phyloP scores from a whole-genome alignment of 192 early-diverging fungal species.

The Podila verticillata region DNA sequence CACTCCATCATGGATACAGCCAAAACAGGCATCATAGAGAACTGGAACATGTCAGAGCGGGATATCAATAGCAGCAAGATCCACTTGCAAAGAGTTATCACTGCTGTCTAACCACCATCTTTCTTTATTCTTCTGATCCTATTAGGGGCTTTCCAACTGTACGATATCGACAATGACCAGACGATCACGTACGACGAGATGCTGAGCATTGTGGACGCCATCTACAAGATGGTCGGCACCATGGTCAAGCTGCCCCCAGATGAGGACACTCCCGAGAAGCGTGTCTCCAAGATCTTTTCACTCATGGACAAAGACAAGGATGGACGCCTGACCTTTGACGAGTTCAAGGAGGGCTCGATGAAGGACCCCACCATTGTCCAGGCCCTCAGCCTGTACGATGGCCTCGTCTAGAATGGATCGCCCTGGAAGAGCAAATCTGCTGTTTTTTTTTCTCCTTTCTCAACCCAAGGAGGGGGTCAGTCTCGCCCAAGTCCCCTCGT shows the following conservation, averaged over 20 bases:
- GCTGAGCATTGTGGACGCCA: constrained; percentile 91
- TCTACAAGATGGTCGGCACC: constrained; percentile 94
- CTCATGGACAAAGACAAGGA: constrained; percentile 92
- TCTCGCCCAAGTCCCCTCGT: too few relatives aligned
- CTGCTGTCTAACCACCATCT: neutral
- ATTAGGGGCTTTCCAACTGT: constrained; percentile 87
- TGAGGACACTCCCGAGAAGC: constrained; percentile 91
- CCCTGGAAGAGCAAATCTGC: too few relatives aligned
- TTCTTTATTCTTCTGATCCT: neutral
- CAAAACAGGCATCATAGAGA: neutral
- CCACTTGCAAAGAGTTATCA: too few relatives aligned
- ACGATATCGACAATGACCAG: constrained; percentile 92
- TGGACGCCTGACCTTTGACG: constrained; percentile 81
- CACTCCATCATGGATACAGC: too few relatives aligned
- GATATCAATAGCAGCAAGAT: too few relatives aligned
- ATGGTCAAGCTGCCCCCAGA: constrained; percentile 91
- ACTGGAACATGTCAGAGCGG: neutral
- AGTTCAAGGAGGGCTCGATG: constrained; percentile 89
- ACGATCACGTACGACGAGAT: constrained; percentile 90
- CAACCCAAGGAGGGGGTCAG: too few relatives aligned
- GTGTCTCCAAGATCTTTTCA: constrained; percentile 90
- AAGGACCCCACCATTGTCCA: constrained; percentile 89
- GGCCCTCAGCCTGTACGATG: constrained; percentile 89
- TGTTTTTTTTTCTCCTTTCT: too few relatives aligned
- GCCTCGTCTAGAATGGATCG: constrained; percentile 66